These are phyloP conservation scores for Coriaria nepalensis DNA, from an alignment of 306 rosid species.

Conservation along the genomic window DNA sequence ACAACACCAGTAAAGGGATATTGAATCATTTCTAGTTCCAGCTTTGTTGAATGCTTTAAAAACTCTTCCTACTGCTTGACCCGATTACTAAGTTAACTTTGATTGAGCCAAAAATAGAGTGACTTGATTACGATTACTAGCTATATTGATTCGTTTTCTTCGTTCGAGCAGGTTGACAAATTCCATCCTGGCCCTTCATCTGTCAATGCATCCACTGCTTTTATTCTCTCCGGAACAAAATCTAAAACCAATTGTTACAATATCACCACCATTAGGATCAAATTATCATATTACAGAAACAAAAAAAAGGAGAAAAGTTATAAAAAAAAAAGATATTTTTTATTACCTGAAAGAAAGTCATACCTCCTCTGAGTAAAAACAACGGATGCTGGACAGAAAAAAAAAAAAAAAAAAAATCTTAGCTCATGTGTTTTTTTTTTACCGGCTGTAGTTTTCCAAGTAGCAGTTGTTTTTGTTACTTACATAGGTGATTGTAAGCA, in stretches of 20 bases:
- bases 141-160: too few species aligned
- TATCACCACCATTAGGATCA: background rate
- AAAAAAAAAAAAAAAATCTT: constrained; percentile 19
- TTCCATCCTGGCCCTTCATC: constrained; percentile 18
- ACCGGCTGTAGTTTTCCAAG: too few species aligned
- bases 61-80: too few species aligned
- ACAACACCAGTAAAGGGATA: too few species aligned
- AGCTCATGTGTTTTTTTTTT: background rate
- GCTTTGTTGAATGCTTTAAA: too few species aligned
- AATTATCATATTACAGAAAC: background rate
- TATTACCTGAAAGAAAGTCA: constrained; percentile 80
- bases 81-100: too few species aligned
- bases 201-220: constrained; percentile 64
- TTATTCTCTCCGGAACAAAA: constrained; percentile 70
- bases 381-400: constrained; percentile 57
- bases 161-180: too few species aligned
- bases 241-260: constrained; percentile 16
- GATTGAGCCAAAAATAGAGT: too few species aligned
- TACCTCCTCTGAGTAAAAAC: constrained; percentile 54
- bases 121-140: too few species aligned
- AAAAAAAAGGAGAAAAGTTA: too few species aligned
- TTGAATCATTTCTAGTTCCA: too few species aligned
- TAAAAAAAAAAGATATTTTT: too few species aligned
- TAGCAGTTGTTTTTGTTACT: background rate
- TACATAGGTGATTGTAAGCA: constrained; percentile 68